Conservation (phyloP, 495 filamentous ascomycete genomes). For the Neurospora sp. region DNA sequence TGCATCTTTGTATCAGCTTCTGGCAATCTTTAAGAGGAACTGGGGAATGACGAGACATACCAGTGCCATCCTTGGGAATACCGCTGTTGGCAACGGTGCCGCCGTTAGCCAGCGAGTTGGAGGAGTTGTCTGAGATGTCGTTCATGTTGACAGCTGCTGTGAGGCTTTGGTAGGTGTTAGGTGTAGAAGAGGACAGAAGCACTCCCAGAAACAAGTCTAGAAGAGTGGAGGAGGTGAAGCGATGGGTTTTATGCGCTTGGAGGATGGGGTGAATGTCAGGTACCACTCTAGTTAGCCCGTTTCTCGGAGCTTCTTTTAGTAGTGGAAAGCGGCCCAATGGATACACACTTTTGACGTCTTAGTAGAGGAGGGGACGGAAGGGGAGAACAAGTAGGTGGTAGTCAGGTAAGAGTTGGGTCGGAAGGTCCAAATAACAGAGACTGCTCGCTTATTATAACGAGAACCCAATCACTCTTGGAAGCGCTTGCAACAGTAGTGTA, state of each 20-base stretch:
- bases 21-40: not conserved
- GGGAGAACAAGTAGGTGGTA: not conserved
- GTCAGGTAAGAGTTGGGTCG: not conserved
- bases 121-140: conserved; percentile 25
- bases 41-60: conserved; percentile 13
- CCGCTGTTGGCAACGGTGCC: conserved; percentile 21
- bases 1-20: conserved; percentile 26
- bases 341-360: not conserved
- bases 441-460: not conserved
- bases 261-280: not conserved
- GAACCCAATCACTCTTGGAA: not conserved
- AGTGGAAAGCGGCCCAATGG: not conserved
- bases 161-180: not conserved
- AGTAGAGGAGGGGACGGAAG: not conserved
- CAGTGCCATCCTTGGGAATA: conserved; percentile 39
- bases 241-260: not conserved
- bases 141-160: conserved; percentile 23
- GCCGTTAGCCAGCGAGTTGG: conserved; percentile 25
- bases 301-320: not conserved
- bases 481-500: not conserved
- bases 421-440: not conserved
- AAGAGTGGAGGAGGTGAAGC: not conserved
- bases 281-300: not conserved
- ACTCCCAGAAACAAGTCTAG: not conserved
- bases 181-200: not conserved